Evolutionary conservation across 2,329 filamentous ascomycete species (phyloP).

Genomic region (Botrytis fragariae): DNA sequence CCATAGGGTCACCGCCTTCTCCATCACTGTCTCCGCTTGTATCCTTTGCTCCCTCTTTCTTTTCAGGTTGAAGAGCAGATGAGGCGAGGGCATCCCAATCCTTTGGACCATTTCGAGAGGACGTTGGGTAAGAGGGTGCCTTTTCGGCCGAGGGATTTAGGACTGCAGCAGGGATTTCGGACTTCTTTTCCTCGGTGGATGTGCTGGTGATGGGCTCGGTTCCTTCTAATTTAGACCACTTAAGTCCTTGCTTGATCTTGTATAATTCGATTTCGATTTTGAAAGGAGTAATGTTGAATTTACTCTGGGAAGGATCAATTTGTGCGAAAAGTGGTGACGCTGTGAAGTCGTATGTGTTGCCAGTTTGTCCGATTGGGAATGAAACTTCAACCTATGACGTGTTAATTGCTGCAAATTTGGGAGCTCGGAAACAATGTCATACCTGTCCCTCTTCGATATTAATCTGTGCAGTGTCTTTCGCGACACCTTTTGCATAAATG

Average conservation of each 20-base stretch:
- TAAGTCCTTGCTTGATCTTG: slow-evolving; percentile 58
- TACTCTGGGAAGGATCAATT: slow-evolving; percentile 61
- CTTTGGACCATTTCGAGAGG: slow-evolving; percentile 77
- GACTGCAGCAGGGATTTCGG: slow-evolving; percentile 24
- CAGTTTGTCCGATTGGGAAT: slow-evolving; percentile 53
- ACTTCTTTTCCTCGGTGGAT: slow-evolving; percentile 7
- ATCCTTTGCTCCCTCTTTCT: slow-evolving; percentile 34
- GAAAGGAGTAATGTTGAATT: slow-evolving; percentile 64
- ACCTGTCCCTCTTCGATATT: slow-evolving; percentile 40
- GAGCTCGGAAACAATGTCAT: slow-evolving; percentile 13
- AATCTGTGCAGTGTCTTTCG: slow-evolving; percentile 53
- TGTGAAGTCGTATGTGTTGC: slow-evolving; percentile 55
- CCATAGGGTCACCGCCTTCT: slow-evolving; percentile 63
- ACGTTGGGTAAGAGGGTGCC: slow-evolving; percentile 75
- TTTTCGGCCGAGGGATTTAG: slow-evolving; percentile 29
- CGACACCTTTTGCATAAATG: slow-evolving; percentile 63
- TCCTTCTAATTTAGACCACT: slow-evolving; percentile 36
- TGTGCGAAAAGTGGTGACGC: slow-evolving; percentile 65
- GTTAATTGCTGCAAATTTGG: slow-evolving; percentile 23
- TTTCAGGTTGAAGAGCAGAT: slow-evolving; percentile 9
- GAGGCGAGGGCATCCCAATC: slow-evolving; percentile 81
- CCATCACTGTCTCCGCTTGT: slow-evolving; percentile 47
- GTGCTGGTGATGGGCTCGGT: slow-evolving; percentile 24
- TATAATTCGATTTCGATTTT: slow-evolving; percentile 76
- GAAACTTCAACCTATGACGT: slow-evolving; percentile 50